A percentile compares a stretch with the other conserved stretches of the same genome.
These are phyloP conservation scores for Sorghum bicolor DNA, from an alignment of 176 grass and related monocot genomes.

Conservation along the genomic window Sorghum_bicolor_NCBIv3 NC_012877.2:52068501-52069000, in stretches of 20 bases:
- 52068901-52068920: background rate
- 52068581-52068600: background rate
- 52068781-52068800: too few relatives aligned
- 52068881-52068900: background rate
- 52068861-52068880: background rate
- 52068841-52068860: background rate
- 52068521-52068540: background rate
- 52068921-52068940: background rate
- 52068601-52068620: background rate
- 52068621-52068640: background rate
- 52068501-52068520: too few relatives aligned
- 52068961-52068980: background rate
- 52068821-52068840: background rate
- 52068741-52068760: background rate
- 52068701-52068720: background rate
- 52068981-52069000: conserved; percentile 26
- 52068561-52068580: background rate
- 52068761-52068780: background rate
- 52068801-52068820: background rate
- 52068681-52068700: background rate
- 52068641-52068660: background rate
- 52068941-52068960: background rate
- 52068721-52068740: background rate
- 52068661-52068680: background rate
- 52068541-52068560: background rate